Evolutionary conservation across 2,329 filamentous ascomycete genomes (phyloP).

Genomic region (Beauveria sp.): DNA sequence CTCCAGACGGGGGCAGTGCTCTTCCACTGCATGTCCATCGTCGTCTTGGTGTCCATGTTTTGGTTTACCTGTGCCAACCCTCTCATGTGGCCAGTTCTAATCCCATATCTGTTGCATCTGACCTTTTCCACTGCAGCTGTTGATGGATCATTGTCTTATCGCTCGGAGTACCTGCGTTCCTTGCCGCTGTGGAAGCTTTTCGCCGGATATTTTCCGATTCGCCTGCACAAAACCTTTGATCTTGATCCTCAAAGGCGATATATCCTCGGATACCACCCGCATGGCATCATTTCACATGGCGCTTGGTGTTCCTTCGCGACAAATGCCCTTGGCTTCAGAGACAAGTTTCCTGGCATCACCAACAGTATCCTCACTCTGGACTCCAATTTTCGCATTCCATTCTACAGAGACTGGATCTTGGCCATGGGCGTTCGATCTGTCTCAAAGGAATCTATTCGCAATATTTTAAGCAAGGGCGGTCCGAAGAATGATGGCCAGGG

Average conservation of each 20-base stretch:
- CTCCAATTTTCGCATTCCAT: conserved; percentile 85
- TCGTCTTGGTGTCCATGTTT: conserved; percentile 67
- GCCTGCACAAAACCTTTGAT: conserved; percentile 74
- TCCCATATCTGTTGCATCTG: conserved; percentile 76
- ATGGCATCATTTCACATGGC: conserved; percentile 96
- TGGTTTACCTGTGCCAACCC: conserved; percentile 89
- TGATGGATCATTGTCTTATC: conserved; percentile 66
- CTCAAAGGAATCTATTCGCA: conserved; percentile 58
- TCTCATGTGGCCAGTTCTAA: conserved; percentile 73
- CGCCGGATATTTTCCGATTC: conserved; percentile 85
- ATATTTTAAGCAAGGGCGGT: conserved; percentile 67
- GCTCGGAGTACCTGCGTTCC: conserved; percentile 66
- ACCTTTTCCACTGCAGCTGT: conserved; percentile 71
- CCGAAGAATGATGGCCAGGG: conserved; percentile 76
- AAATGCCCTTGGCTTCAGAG: conserved; percentile 77
- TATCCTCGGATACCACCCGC: conserved; percentile 94
- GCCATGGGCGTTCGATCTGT: conserved; percentile 83
- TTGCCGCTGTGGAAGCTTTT: conserved; percentile 80
- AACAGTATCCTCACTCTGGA: conserved; percentile 93
- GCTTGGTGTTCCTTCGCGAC: conserved; percentile 88
- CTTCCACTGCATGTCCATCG: conserved; percentile 64
- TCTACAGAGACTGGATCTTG: conserved; percentile 92
- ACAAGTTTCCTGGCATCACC: conserved; percentile 88
- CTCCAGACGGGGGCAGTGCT: conserved; percentile 74
- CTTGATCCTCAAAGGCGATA: conserved; percentile 82